A percentile compares a stretch with the other conserved stretches of the same genome.
phyloP scores from a whole-genome alignment of 129 eudicot species.

The Apium graveolens region DNA sequence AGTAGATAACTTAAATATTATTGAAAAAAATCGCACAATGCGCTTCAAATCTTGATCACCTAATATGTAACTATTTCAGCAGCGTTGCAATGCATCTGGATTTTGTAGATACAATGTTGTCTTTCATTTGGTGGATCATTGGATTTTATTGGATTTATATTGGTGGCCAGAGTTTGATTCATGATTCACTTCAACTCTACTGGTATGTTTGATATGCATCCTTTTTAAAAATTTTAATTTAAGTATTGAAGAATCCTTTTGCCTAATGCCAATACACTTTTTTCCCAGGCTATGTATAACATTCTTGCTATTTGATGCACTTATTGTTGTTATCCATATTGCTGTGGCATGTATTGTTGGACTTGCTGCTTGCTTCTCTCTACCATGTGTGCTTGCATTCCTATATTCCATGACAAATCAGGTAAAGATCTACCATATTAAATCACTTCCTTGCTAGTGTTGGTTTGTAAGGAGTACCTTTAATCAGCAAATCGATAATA shows the following conservation, averaged over 20 bases:
- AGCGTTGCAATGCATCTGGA: slow-evolving; percentile 87
- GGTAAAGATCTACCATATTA: slow-evolving; percentile 27
- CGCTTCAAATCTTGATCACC: background rate
- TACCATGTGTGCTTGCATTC: slow-evolving; percentile 83
- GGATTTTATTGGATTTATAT: slow-evolving; percentile 91
- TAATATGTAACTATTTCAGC: slow-evolving; percentile 8
- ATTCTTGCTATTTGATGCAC: slow-evolving; percentile 87
- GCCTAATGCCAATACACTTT: slow-evolving; percentile 11
- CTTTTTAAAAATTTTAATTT: background rate
- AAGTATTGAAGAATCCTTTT: background rate
- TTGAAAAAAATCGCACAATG: background rate
- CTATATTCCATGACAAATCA: slow-evolving; percentile 86
- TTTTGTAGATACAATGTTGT: slow-evolving; percentile 80
- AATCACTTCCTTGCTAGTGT: background rate
- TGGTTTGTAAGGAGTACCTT: no score
- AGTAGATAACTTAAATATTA: no score
- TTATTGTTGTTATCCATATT: slow-evolving; percentile 78
- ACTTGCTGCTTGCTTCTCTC: slow-evolving; percentile 86
- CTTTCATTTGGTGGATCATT: slow-evolving; percentile 95
- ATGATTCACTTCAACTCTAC: slow-evolving; percentile 73
- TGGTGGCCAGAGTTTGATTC: slow-evolving; percentile 49
- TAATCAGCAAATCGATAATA: no score
- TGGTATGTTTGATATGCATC: slow-evolving; percentile 44
- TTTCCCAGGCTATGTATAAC: slow-evolving; percentile 73
- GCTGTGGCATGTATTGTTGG: slow-evolving; percentile 87